Evolutionary conservation across 176 grass and related monocot genomes (phyloP).

Genomic region (Elaeis guineensis): DNA sequence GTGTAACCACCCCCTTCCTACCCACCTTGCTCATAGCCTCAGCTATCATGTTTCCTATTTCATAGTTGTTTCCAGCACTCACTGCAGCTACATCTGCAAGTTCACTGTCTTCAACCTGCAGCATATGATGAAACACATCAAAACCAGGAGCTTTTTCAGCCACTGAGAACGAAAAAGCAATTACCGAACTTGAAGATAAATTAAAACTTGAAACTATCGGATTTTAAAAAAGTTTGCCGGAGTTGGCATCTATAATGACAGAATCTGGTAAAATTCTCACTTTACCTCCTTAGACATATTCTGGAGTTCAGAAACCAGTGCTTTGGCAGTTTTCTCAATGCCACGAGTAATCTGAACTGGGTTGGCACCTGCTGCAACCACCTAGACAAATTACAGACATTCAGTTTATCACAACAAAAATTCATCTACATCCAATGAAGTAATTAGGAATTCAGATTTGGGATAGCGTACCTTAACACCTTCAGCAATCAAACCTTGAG

Average conservation of each 20-base stretch:
- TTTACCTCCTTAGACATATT: constrained; percentile 85
- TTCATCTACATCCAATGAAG: not conserved
- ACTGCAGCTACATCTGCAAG: constrained; percentile 93
- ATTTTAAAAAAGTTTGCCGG: not conserved
- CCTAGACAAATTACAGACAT: constrained; percentile 37
- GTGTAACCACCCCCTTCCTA: constrained; percentile 90
- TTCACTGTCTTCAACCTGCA: constrained; percentile 90
- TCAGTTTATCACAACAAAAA: not conserved
- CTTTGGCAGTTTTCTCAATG: constrained; percentile 90
- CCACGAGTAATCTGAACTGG: constrained; percentile 94
- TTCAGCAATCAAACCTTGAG: constrained; percentile 91
- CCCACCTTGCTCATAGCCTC: constrained; percentile 98
- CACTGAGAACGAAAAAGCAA: not conserved
- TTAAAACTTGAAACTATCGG: not conserved
- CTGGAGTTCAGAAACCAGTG: constrained; percentile 62
- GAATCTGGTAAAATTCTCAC: not conserved
- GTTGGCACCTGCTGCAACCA: constrained; percentile 89
- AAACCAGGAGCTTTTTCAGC: not conserved
- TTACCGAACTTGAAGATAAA: not conserved
- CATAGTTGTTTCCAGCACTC: constrained; percentile 92
- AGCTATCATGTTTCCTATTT: constrained; percentile 94
- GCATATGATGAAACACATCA: not conserved
- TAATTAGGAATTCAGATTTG: not conserved
- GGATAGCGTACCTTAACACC: constrained; percentile 61
- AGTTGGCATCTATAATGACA: too few species aligned